Evolutionary conservation across 495 filamentous ascomycete genomes (phyloP), one percentile per base, ranked within the genome.

Genomic region (Penicillium bovifimosum): DNA sequence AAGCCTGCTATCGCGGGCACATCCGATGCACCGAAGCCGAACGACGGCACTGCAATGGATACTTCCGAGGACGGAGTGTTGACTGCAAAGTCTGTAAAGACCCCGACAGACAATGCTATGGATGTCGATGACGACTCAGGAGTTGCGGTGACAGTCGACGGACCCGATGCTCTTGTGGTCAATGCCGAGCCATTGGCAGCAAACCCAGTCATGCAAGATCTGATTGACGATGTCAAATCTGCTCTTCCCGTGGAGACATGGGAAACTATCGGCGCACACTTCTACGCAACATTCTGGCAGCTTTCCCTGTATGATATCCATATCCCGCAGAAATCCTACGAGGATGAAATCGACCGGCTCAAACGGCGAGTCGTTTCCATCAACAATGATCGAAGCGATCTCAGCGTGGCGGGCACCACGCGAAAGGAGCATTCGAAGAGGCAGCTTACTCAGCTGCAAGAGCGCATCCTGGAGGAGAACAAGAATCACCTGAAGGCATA

Each of bases 281-380:
- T 96, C 64, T 96, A 90, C 63, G 83, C 88, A 27, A 87, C 88
- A 3, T 99, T 99, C 74, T 99, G 95, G 95, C 85, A 90, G 41
- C 77, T 96, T 13, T 82, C 88, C 18, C 80, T 91, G 11, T 81
- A 85, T 20, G 93, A 97, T 65, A 73, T 99, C 28, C 76, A 81
- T 33, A 79, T 88, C 35, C 86, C 87, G 1, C 76, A 80, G 47
- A 76, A 80, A 38, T 86, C 82, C 45, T 97, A 97, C 64, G 74
- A 84, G 9, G 75, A 80, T 10, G 92, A 95, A 56, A 80, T 78
- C 28, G 77, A 76, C 6, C 76, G 81, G 6, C 71, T 87, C 36
- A 78, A 82, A 50, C 80, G 79, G 41, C 78, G 80, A 59, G 72
- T 86, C 6, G 69, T 77, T 41, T 68, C 77, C 4, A 73, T 92